phyloP scores from a whole-genome alignment of 139 green algal species.

The Tetratostichococcus sp. region DNA sequence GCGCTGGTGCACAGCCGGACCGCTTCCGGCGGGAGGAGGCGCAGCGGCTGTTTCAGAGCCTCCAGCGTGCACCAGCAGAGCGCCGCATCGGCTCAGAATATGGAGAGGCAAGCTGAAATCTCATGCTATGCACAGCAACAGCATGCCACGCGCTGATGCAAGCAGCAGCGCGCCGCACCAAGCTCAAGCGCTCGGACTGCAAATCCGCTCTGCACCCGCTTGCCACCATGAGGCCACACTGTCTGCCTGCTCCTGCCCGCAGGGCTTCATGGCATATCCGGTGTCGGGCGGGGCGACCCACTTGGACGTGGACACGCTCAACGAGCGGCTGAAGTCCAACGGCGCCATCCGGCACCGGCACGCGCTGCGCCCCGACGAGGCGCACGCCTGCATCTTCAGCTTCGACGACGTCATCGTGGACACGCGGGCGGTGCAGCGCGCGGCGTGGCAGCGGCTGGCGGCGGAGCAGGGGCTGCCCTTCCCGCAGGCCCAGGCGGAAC shows the following conservation, averaged over 20 bases:
- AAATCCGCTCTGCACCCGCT: background rate
- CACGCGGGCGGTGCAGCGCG: slow-evolving; percentile 30
- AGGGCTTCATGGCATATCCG: slow-evolving; percentile 55
- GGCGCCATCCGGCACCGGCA: slow-evolving; percentile 53
- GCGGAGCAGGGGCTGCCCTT: slow-evolving; percentile 33
- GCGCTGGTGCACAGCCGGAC: background rate
- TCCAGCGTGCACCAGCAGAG: background rate
- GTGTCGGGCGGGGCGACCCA: slow-evolving; percentile 22
- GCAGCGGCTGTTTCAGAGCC: slow-evolving; percentile 2
- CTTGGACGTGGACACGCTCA: slow-evolving; percentile 74
- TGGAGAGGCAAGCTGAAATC: slow-evolving; percentile 26
- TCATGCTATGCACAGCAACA: too few relatives aligned
- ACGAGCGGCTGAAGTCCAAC: slow-evolving; percentile 60
- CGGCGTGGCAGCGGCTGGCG: slow-evolving; percentile 64
- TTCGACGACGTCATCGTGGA: slow-evolving; percentile 52
- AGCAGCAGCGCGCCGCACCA: too few relatives aligned
- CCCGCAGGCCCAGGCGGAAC: slow-evolving; percentile 17
- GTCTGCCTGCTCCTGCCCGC: too few relatives aligned
- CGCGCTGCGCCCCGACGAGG: slow-evolving; percentile 70
- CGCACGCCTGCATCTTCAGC: slow-evolving; percentile 72
- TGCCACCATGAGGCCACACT: too few relatives aligned
- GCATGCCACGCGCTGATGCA: too few relatives aligned
- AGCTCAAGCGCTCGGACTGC: too few relatives aligned
- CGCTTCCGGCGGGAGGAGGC: background rate
- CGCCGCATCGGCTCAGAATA: slow-evolving; percentile 24